Evolutionary conservation across 345 rosid genomes (phyloP).

Genomic region (Excoecaria cochinchinensis): DNA sequence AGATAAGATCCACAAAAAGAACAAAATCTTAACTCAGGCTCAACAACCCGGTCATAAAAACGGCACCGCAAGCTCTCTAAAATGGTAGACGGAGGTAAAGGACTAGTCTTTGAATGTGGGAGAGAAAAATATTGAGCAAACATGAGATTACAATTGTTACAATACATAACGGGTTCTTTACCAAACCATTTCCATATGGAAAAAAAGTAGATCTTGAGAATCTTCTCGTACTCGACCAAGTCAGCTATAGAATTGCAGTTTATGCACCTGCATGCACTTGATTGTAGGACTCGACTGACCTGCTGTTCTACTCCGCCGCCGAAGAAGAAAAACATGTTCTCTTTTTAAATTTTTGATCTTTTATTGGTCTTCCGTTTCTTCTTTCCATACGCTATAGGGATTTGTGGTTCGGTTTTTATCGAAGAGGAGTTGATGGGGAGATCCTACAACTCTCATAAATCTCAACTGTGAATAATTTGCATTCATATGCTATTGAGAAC

Average conservation of each 20-base stretch:
- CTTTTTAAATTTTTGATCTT: not conserved
- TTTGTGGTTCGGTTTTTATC: not conserved
- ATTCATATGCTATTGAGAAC: no score
- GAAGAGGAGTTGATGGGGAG: not conserved
- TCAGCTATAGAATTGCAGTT: constrained; percentile 72
- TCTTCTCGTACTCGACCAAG: constrained; percentile 82
- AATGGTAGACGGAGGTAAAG: constrained; percentile 18
- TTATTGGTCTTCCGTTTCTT: not conserved
- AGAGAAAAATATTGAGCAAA: constrained; percentile 48
- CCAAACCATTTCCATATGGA: constrained; percentile 91
- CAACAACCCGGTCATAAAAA: constrained; percentile 53
- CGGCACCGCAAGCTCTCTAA: constrained; percentile 48
- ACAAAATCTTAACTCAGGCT: constrained; percentile 70
- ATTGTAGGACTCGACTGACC: constrained; percentile 61
- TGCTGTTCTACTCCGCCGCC: constrained; percentile 86
- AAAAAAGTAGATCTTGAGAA: constrained; percentile 74
- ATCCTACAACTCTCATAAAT: no score
- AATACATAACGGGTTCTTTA: constrained; percentile 54
- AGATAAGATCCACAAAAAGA: constrained; percentile 75
- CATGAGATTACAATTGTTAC: no score
- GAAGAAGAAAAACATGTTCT: constrained; percentile 80
- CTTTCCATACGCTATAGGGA: not conserved
- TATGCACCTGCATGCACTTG: constrained; percentile 66
- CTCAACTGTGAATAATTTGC: no score
- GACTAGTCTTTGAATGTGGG: constrained; percentile 16